A percentile compares a stretch with the other conserved stretches of the same genome.
phyloP scores from a whole-genome alignment of 2,329 filamentous ascomycete species.

The Trichoderma aggressivum region DNA sequence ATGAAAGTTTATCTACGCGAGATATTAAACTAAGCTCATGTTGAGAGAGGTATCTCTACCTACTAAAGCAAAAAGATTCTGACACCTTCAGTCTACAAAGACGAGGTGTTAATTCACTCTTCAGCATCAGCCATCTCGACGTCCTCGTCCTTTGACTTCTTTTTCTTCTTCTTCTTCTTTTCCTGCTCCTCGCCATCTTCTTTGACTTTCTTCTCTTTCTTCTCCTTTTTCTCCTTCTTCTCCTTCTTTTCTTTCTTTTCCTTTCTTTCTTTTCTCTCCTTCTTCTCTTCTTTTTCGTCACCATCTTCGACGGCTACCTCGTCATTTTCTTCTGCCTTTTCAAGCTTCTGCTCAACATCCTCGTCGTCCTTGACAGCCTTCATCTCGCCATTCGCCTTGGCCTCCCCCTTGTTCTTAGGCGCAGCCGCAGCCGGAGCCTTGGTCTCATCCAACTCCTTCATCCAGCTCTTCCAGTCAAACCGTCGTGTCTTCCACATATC shows the following conservation, averaged over 20 bases:
- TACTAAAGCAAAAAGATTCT: neutral
- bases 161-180: slow-evolving; percentile 18
- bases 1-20: neutral
- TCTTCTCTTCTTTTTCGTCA: neutral
- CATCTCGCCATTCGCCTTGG: neutral
- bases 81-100: neutral
- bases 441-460: slow-evolving; percentile 44
- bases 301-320: neutral
- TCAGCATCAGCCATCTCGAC: slow-evolving; percentile 7
- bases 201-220: neutral
- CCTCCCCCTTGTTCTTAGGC: slow-evolving; percentile 11
- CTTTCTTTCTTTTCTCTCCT: neutral
- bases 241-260: neutral
- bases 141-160: neutral
- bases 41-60: neutral
- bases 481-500: slow-evolving; percentile 54
- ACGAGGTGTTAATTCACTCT: neutral
- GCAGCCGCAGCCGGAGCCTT: slow-evolving; percentile 22
- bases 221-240: neutral
- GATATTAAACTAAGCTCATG: too few species aligned
- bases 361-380: neutral
- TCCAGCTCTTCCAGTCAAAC: slow-evolving; percentile 55
- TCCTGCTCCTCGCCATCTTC: neutral
- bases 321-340: neutral
- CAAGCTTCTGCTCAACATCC: neutral